These are phyloP conservation scores for Cyclostephanos tholiformis DNA, from an alignment of 108 stramenopile genomes.

Conservation along the genomic window DNA sequence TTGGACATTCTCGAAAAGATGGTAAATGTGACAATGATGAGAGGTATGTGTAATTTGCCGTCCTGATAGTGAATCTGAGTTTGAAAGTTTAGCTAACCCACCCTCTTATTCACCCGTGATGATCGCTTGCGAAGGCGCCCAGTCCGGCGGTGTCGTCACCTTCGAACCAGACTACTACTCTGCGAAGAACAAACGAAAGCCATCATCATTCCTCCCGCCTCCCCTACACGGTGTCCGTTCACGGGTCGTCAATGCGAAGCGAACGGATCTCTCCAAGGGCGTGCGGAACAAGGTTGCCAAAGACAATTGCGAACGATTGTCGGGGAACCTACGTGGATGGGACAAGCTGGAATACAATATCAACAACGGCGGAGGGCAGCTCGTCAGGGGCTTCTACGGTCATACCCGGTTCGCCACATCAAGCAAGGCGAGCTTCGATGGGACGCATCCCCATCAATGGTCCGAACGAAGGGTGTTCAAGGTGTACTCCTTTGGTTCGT, in stretches of 20 bases:
- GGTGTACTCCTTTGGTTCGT: conserved; percentile 19
- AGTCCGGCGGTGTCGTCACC: conserved; percentile 78
- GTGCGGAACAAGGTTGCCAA: conserved; percentile 49
- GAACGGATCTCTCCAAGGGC: conserved; percentile 65
- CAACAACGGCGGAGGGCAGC: conserved; percentile 19
- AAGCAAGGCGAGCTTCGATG: conserved; percentile 70
- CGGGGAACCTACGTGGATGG: conserved; percentile 40
- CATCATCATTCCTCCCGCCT: conserved; percentile 22
- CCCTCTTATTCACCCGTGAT: neutral
- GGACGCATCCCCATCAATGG: conserved; percentile 86
- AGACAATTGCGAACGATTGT: conserved; percentile 33
- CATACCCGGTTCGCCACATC: conserved; percentile 85
- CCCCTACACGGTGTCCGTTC: conserved; percentile 56
- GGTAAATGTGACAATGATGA: conserved; percentile 86
- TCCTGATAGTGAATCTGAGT: conserved; percentile 9
- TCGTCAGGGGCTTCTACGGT: conserved; percentile 57
- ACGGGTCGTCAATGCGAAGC: conserved; percentile 82
- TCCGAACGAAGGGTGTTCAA: conserved; percentile 39
- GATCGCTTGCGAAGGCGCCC: conserved; percentile 51
- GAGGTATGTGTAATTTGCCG: conserved; percentile 37
- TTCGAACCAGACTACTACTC: conserved; percentile 41
- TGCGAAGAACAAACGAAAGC: neutral
- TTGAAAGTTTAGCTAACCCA: neutral
- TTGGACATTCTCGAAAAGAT: conserved; percentile 76
- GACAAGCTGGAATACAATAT: conserved; percentile 26